phyloP scores from a whole-genome alignment of 1,284 basidiomycete species.

The Boletellus deceptivus region DNA sequence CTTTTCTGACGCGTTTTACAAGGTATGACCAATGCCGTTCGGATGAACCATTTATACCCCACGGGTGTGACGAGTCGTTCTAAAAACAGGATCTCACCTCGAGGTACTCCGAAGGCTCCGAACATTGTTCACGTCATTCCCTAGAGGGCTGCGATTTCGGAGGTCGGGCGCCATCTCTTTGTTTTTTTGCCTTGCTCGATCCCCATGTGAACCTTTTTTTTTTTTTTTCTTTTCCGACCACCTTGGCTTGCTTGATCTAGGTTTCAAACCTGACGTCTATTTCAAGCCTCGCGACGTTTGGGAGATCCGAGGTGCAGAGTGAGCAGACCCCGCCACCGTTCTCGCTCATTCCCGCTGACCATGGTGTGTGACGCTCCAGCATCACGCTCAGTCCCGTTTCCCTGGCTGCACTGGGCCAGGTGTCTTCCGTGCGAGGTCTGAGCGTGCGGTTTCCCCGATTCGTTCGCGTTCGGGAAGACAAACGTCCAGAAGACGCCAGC shows the following conservation, averaged over 20 bases:
- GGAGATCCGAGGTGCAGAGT: constrained; percentile 93
- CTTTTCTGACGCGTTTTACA: constrained; percentile 88
- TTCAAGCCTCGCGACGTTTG: constrained; percentile 86
- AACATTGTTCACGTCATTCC: constrained; percentile 60
- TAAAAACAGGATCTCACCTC: constrained; percentile 50
- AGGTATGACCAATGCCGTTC: constrained; percentile 38
- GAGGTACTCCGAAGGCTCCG: constrained; percentile 63
- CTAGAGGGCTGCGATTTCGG: constrained; percentile 71
- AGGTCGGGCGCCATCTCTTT: constrained; percentile 39
- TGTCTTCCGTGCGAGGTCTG: constrained; percentile 68
- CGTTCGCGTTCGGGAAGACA: constrained; percentile 79
- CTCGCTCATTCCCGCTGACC: constrained; percentile 7
- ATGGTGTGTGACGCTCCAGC: constrained; percentile 37
- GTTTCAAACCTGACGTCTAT: constrained; percentile 78
- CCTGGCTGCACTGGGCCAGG: constrained; percentile 71
- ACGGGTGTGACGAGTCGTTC: not conserved
- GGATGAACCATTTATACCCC: not conserved
- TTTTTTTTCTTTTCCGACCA: too few species aligned
- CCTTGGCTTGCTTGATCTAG: constrained; percentile 34
- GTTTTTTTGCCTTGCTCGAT: constrained; percentile 1
- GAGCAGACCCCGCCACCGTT: constrained; percentile 25
- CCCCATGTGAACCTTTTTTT: constrained; percentile 1
- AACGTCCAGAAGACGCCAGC: constrained; percentile 75
- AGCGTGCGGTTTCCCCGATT: constrained; percentile 91
- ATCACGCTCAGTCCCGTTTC: constrained; percentile 90